These are phyloP conservation scores for Tolypocladium pustulatum DNA, from an alignment of 2,329 filamentous ascomycete species.

Conservation along the genomic window DNA sequence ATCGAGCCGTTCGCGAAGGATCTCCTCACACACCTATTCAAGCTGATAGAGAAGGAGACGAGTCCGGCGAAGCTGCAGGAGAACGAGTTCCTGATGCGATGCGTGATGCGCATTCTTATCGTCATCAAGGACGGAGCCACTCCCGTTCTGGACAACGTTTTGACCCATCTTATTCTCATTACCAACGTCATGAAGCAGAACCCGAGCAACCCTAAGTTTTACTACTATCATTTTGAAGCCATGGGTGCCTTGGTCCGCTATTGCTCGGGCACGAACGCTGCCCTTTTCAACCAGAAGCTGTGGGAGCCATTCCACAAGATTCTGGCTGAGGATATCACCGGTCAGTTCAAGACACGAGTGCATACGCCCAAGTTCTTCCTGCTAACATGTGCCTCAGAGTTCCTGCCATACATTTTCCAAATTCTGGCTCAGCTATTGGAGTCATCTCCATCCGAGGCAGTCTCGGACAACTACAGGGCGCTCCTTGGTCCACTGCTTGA, in stretches of 20 bases:
- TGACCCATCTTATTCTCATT: conserved; percentile 77
- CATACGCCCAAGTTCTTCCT: background rate
- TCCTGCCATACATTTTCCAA: conserved; percentile 94
- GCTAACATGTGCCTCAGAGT: conserved; percentile 47
- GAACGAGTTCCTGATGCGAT: conserved; percentile 98
- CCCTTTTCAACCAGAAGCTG: conserved; percentile 67
- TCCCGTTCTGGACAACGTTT: conserved; percentile 64
- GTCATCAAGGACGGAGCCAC: conserved; percentile 78
- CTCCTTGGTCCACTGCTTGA: conserved; percentile 70
- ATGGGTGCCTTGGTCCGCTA: conserved; percentile 75
- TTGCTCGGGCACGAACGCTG: conserved; percentile 54
- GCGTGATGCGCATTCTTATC: conserved; percentile 93
- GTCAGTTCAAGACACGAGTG: conserved; percentile 28
- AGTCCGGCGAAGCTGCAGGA: conserved; percentile 91
- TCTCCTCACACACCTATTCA: conserved; percentile 81
- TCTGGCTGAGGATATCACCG: conserved; percentile 70
- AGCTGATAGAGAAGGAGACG: conserved; percentile 74
- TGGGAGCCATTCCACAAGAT: conserved; percentile 77
- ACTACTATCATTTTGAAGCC: conserved; percentile 97
- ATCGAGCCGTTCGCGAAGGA: conserved; percentile 78
- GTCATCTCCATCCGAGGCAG: conserved; percentile 64
- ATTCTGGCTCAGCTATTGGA: conserved; percentile 86
- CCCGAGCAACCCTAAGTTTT: conserved; percentile 94
- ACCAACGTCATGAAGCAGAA: conserved; percentile 88
- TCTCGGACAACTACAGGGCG: conserved; percentile 72